Evolutionary conservation across 768 basidiomycete species (phyloP), one percentile per base, ranked within the genome.

Genomic region (Macrolepiota dolichaula): DNA sequence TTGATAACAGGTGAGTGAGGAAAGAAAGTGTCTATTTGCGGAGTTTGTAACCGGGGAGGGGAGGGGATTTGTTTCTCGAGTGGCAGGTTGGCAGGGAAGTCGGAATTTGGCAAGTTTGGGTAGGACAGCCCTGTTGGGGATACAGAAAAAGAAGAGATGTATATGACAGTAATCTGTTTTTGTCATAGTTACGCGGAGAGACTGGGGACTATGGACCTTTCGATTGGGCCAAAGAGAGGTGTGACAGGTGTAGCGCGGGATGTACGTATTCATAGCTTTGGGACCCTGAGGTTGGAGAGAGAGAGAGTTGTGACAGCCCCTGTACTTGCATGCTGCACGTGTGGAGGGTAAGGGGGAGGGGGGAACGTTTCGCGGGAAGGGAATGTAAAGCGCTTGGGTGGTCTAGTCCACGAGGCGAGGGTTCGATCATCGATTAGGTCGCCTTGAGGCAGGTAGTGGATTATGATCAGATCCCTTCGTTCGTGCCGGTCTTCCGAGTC

Each of bases 1-100:
- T 60, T 52, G 59, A 60, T 53, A n/a, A 53, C 40, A 46, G 51
- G 42, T 46, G 59, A 54, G 38, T 44, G 59, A 53, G 51, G 59
- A 47, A 52, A 53, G 51, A 47, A 37, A 36, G 22, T 11, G 27
- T 6, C 32, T 29, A 46, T 19, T 46, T 44, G 17, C 19, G 51
- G 49, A 22, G 47, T 40, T 29, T 51, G 29, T 13, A 29, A 13
- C 25, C 9, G 12, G 19, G 42, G 4, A 7, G 19, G 42, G 4
- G 7, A 17, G 17, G 17, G 19, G 42, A 17, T n/a, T 44, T 44
- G 29, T 32, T 32, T 32, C 29, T 32, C n/a, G n/a, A n/a, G 29
- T 32, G 6, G 42, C 42, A 44, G 42, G 42, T 44, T n/a, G 29
- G 29, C 29, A 44, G 19, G 15, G 42, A 44, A 44, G 42, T n/a